Conservation (phyloP, 2,329 filamentous ascomycete species). For the Lachnellula arida region DNA sequence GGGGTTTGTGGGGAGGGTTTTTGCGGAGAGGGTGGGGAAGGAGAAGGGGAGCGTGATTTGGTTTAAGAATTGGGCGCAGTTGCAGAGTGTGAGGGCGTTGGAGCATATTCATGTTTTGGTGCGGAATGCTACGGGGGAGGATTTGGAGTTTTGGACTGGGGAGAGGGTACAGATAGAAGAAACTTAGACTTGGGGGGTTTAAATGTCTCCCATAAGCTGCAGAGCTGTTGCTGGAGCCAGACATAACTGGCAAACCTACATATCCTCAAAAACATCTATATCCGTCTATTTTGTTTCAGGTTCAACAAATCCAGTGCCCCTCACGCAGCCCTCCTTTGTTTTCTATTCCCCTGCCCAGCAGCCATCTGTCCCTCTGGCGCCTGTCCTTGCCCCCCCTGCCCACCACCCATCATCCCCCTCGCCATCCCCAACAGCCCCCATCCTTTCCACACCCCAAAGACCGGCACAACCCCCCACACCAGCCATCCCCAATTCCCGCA, state of each 20-base stretch:
- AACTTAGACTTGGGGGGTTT: neutral
- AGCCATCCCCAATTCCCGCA: constrained; percentile 79
- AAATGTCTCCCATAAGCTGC: neutral
- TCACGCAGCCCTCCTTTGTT: constrained; percentile 30
- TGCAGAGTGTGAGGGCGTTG: constrained; percentile 82
- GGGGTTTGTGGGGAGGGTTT: constrained; percentile 65
- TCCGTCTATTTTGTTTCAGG: neutral
- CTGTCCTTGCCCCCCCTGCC: constrained; percentile 23
- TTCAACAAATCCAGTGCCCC: neutral
- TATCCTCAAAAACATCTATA: too few species aligned
- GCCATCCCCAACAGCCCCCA: constrained; percentile 31
- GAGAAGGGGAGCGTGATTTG: constrained; percentile 57
- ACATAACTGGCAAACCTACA: too few species aligned
- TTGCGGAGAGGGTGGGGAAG: constrained; percentile 53
- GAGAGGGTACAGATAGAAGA: constrained; percentile 3
- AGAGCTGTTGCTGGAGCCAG: too few species aligned
- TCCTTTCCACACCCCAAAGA: constrained; percentile 31
- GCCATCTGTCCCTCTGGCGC: constrained; percentile 25
- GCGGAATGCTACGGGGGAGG: constrained; percentile 46
- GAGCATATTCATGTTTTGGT: constrained; percentile 85
- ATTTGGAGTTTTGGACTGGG: constrained; percentile 49
- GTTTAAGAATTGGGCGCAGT: constrained; percentile 90
- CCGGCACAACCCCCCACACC: constrained; percentile 42
- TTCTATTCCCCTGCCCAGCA: constrained; percentile 28
- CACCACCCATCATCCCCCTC: constrained; percentile 32